Evolutionary conservation across 306 rosid genomes (phyloP).

Genomic region (Hylodesmum podocarpum): DNA sequence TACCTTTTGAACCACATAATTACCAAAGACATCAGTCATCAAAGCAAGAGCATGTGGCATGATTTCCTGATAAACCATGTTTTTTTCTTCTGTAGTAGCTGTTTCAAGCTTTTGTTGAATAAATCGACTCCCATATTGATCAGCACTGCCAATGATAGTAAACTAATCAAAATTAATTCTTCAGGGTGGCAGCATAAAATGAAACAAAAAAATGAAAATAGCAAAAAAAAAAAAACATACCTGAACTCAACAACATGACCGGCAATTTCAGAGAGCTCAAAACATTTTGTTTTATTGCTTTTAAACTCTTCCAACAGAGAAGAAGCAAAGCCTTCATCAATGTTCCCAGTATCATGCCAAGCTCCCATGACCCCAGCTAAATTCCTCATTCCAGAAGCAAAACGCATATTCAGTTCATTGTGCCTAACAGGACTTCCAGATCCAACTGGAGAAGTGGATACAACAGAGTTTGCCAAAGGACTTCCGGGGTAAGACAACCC

Average conservation of each 20-base stretch:
- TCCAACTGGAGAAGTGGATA: conserved; percentile 77
- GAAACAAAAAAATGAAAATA: neutral
- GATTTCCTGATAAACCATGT: conserved; percentile 94
- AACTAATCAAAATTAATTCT: conserved; percentile 2
- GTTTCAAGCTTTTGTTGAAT: conserved; percentile 97
- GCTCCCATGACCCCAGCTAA: conserved; percentile 79
- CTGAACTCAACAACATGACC: conserved; percentile 72
- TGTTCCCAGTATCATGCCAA: conserved; percentile 80
- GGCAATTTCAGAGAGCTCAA: conserved; percentile 79
- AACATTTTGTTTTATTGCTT: conserved; percentile 83
- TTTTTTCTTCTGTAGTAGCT: conserved; percentile 80
- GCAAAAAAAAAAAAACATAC: conserved; percentile 36
- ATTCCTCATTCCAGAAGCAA: conserved; percentile 85
- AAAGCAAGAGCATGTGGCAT: conserved; percentile 94
- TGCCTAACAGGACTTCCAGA: conserved; percentile 93
- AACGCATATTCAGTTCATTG: conserved; percentile 67
- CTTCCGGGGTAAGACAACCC: conserved; percentile 88
- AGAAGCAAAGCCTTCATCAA: conserved; percentile 75
- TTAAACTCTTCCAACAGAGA: conserved; percentile 88
- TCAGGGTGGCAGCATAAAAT: conserved; percentile 9
- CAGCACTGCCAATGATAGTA: conserved; percentile 58
- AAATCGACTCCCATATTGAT: conserved; percentile 93
- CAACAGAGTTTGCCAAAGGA: conserved; percentile 69
- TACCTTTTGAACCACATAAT: conserved; percentile 97
- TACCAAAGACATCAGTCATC: conserved; percentile 98